Percentiles rank a stretch among this genome's conserved stretches.
These are phyloP conservation scores for Brassica cretica DNA, from an alignment of 345 rosid species.

Conservation along the genomic window DNA sequence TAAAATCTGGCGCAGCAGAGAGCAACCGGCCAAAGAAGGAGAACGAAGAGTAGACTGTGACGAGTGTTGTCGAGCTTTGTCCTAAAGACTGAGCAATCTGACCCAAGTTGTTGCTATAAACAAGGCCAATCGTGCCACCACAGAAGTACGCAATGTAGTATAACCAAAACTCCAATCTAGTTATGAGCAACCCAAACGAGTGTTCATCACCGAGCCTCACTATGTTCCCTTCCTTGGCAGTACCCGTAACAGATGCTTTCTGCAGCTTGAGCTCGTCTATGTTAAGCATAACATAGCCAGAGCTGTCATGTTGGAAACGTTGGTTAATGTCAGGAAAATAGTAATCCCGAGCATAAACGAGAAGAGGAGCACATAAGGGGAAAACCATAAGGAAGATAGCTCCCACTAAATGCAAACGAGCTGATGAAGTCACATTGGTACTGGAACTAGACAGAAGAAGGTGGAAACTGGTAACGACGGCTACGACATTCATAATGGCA, in stretches of 20 bases:
- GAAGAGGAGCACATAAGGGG: slow-evolving; percentile 66
- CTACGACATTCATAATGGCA: slow-evolving; percentile 51
- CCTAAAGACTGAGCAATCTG: slow-evolving; percentile 83
- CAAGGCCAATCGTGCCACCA: slow-evolving; percentile 80
- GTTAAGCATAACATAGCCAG: slow-evolving; percentile 49
- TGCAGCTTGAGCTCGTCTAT: slow-evolving; percentile 54
- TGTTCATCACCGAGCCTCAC: slow-evolving; percentile 77
- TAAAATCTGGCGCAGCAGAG: slow-evolving; percentile 78
- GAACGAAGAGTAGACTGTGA: slow-evolving; percentile 73
- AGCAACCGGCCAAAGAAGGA: slow-evolving; percentile 88
- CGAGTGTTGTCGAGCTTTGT: slow-evolving; percentile 40
- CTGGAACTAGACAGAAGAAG: slow-evolving; percentile 58
- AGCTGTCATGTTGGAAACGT: slow-evolving; percentile 27
- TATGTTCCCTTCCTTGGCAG: slow-evolving; percentile 47
- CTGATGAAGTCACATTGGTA: slow-evolving; percentile 36
- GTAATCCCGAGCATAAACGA: slow-evolving; percentile 58
- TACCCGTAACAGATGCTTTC: slow-evolving; percentile 42
- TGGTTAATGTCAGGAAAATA: slow-evolving; percentile 28
- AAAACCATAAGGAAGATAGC: slow-evolving; percentile 52
- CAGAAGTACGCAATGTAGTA: slow-evolving; percentile 72
- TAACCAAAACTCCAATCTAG: slow-evolving; percentile 78
- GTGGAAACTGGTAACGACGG: slow-evolving; percentile 66
- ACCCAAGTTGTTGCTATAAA: slow-evolving; percentile 81
- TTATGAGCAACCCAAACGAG: slow-evolving; percentile 48
- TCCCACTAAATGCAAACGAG: slow-evolving; percentile 54